Conservation (phyloP, 352 stramenopile species). For the Globisporangium radiosum region DNA sequence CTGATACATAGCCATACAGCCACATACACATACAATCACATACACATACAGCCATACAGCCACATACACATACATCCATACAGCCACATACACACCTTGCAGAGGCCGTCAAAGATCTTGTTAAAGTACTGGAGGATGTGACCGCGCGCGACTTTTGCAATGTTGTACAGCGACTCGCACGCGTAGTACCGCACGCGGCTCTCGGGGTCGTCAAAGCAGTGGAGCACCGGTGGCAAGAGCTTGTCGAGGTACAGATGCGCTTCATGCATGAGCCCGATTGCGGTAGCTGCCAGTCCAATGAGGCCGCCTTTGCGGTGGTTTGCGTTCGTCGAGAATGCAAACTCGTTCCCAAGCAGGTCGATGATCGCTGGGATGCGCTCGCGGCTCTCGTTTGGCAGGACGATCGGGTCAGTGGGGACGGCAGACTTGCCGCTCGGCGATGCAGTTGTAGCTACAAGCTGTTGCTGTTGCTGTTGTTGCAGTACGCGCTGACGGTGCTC, state of each 20-base stretch:
- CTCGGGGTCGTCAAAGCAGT: constrained; percentile 99
- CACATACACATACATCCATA: constrained; percentile 4
- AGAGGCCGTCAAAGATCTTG: constrained; percentile 97
- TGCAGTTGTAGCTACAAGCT: constrained; percentile 14
- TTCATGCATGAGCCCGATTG: constrained; percentile 95
- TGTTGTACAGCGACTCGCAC: constrained; percentile 99
- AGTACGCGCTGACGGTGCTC: constrained; percentile 62
- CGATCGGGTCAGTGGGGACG: neutral
- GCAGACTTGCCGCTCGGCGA: constrained; percentile 10
- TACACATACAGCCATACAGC: neutral
- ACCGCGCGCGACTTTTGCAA: constrained; percentile 95
- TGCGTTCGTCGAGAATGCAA: constrained; percentile 96
- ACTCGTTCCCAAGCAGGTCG: constrained; percentile 95
- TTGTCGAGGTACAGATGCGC: constrained; percentile 89
- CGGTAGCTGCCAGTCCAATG: constrained; percentile 96
- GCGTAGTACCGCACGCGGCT: constrained; percentile 98
- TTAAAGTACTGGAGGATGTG: constrained; percentile 98
- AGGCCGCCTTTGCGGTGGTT: constrained; percentile 99
- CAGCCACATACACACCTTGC: constrained; percentile 30
- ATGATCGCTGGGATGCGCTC: constrained; percentile 93
- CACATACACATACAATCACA: neutral
- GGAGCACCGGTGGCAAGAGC: constrained; percentile 95
- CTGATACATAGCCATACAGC: neutral
- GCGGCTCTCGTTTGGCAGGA: constrained; percentile 43
- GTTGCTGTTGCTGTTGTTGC: constrained; percentile 46